Base-by-base conservation (phyloP, 148 eudicot genomes). In the Simmondsia chinensis region DNA sequence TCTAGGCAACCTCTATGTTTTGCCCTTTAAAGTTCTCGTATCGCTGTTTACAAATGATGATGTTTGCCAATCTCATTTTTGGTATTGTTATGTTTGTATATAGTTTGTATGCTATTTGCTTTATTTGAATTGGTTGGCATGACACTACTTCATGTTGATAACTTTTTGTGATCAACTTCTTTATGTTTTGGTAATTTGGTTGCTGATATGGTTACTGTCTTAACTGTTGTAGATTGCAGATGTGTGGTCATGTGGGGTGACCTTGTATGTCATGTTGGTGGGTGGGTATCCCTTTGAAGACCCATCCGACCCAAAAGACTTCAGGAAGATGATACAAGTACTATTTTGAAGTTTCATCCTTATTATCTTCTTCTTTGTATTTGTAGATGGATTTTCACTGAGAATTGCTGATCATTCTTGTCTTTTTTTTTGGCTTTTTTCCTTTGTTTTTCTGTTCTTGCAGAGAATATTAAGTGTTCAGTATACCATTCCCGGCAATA, bases 161-260 rank as follows among this genome's bases (percentile, higher is more conserved):
- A n/a, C n/a, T n/a, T n/a, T n/a, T 27, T 8, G 19, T 4, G 1
- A 15, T 25, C 25, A 39, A 20, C 15, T 17, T 40, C 23, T 7
- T 45, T 20, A 17, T 42, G 31, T 23, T 33, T 31, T 21, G 48
- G 42, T n/a, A n/a, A 29, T 15, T 33, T 45, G 7, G 12, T 37
- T 32, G 30, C 47, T 57, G 37, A 43, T 41, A 14, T 43, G 41
- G 24, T 27, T n/a, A 35, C 14, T 51, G 3, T 51, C 26, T 14
- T 49, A 10, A 15, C 25, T 33, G 14, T 42, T 69, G 52, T 75
- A 91, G 97, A 85, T 79, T 42, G 97, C 97, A 43, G 97, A 91
- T 74, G 97, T 91, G 44, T 91, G 97, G 97, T 91, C 97, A 0
- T 91, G 97, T 50, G 95, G 97, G 1, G 97, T 91, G 43, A 91